Conservation (phyloP, 2,329 filamentous ascomycete species). For the Malbranchea zuffiana region DNA sequence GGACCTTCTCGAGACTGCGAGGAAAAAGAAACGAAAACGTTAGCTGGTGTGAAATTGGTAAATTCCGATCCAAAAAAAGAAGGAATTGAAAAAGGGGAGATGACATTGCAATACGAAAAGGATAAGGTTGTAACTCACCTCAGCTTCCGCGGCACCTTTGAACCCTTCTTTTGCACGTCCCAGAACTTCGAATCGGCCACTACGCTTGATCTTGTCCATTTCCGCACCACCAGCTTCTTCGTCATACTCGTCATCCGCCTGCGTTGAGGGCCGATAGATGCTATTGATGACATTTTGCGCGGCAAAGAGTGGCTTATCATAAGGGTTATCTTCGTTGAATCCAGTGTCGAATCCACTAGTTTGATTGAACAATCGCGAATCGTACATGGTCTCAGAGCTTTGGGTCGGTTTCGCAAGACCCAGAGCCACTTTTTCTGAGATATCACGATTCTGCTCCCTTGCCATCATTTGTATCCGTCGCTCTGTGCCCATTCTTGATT, state of each 20-base stretch:
- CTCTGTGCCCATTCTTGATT: constrained; percentile 92
- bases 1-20: constrained; percentile 67
- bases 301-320: constrained; percentile 94
- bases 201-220: constrained; percentile 79
- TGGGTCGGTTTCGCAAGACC: constrained; percentile 91
- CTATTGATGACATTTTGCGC: constrained; percentile 89
- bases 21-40: constrained; percentile 1
- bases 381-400: constrained; percentile 89
- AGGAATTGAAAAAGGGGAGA: neutral
- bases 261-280: constrained; percentile 74
- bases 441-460: constrained; percentile 89
- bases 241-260: constrained; percentile 61
- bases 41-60: constrained; percentile 25
- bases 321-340: constrained; percentile 94
- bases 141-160: constrained; percentile 67
- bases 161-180: constrained; percentile 78
- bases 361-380: constrained; percentile 90
- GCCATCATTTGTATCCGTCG: constrained; percentile 85
- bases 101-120: constrained; percentile 14
- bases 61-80: neutral
- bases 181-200: constrained; percentile 75
- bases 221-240: constrained; percentile 70
- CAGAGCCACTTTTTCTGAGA: constrained; percentile 91
- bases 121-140: constrained; percentile 43
- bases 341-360: constrained; percentile 80